A percentile compares a stretch with the other conserved stretches of the same genome.
Evolutionary conservation across 495 filamentous ascomycete species (phyloP).

Genomic region (Aspergillus leporis): DNA sequence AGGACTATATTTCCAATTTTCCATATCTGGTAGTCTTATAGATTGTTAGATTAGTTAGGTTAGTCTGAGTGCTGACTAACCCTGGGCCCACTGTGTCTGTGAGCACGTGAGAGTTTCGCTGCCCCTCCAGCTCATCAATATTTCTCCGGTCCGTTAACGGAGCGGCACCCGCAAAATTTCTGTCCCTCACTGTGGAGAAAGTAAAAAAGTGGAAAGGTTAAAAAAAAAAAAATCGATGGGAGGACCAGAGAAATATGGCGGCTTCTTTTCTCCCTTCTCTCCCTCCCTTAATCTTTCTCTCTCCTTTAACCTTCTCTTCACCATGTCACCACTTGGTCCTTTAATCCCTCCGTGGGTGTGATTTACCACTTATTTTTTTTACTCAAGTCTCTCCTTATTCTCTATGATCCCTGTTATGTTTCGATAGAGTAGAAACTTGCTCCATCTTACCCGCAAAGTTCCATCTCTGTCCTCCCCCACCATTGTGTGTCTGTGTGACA

Average conservation of each 20-base stretch:
- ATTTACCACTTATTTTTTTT: conserved; percentile 15
- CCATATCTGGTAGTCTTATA: not conserved
- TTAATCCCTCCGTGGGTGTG: conserved; percentile 28
- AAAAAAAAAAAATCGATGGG: not conserved
- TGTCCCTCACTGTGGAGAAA: conserved; percentile 17
- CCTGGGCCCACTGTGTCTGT: too few species aligned
- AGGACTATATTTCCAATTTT: too few species aligned
- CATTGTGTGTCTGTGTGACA: conserved; percentile 18
- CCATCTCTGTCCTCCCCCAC: conserved; percentile 18
- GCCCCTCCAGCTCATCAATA: not conserved
- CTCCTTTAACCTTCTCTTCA: conserved; percentile 27
- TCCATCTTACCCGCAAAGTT: conserved; percentile 10
- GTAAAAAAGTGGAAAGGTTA: conserved; percentile 4
- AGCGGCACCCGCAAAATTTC: conserved; percentile 22
- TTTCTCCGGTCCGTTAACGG: conserved; percentile 11
- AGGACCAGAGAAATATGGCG: conserved; percentile 9
- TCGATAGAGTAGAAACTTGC: conserved; percentile 14
- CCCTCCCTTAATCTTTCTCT: conserved; percentile 15
- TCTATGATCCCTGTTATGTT: conserved; percentile 21
- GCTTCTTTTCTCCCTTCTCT: conserved; percentile 3
- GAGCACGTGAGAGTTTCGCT: not conserved
- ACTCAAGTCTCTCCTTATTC: not conserved
- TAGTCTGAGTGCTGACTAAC: not conserved
- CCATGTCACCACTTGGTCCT: conserved; percentile 24
- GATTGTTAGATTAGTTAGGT: not conserved